Base-by-base conservation (phyloP, 129 eudicot species). In the Lonicera japonica region DNA sequence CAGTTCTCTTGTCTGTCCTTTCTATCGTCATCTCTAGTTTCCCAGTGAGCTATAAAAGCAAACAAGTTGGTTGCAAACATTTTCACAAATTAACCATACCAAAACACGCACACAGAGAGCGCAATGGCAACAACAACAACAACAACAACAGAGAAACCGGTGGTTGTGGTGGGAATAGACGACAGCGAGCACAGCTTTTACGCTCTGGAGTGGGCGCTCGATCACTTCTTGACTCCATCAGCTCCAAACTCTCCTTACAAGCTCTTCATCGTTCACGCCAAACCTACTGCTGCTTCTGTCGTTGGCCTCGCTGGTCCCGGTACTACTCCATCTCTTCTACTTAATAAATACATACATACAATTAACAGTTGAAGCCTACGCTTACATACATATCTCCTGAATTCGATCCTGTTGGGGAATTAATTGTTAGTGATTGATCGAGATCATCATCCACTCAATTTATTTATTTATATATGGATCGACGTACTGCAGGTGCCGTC, bases 111-210 rank as follows among this genome's bases (percentile, higher is more conserved):
- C 12, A 45, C 14, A 45, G 51, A 45, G 14, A 45, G 10, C 14
- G 51, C 51, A 45, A 15, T 10, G 50, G 5, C 51, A 13, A 13
- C 55, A 18, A 0, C 14, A 11, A 11, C 56, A 52, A 72, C 70
- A 72, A 78, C 56, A 22, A 47, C 17, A 18, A 67, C 29, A 43
- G 79, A 88, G 41, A 84, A 88, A 48, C 75, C 83, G 20, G 89
- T 88, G 54, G 81, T 88, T 86, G 70, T 88, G 79, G 79, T 88
- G 8, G 96, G 83, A 3, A 20, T 88, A 8, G 96, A 88, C 43
- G 96, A 88, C 69, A 88, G 96, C 62, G 96, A 88, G 4, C 87
- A 81, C 52, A 82, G 96, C 60, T 74, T 63, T 48, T 84, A 84
- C 58, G 94, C 96, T 55, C 75, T 88, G 21, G 87, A 85, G 12